Conservation (phyloP, 2,329 filamentous ascomycete genomes). For the Knufia petricola region DNA sequence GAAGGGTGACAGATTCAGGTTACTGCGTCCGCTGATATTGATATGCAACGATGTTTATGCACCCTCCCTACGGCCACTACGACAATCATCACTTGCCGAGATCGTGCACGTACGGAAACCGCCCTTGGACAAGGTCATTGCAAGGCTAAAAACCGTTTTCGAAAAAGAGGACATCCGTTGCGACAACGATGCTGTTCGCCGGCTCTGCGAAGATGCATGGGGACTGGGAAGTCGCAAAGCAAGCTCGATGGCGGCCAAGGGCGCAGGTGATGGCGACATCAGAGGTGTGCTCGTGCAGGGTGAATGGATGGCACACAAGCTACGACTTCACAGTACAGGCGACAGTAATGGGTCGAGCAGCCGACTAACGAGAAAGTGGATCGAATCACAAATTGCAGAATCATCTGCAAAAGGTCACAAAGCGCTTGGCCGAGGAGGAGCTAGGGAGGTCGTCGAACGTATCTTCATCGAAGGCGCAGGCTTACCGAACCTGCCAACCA, state of each 20-base stretch:
- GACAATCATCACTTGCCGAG: constrained; percentile 78
- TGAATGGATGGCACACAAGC: constrained; percentile 55
- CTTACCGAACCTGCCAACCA: constrained; percentile 43
- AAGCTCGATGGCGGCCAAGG: constrained; percentile 33
- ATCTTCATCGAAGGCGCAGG: constrained; percentile 58
- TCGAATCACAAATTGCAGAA: constrained; percentile 49
- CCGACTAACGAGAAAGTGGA: constrained; percentile 50
- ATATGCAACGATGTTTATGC: constrained; percentile 98
- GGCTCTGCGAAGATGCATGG: constrained; percentile 56
- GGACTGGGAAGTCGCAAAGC: constrained; percentile 52
- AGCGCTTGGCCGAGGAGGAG: constrained; percentile 52
- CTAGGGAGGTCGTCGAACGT: constrained; percentile 55
- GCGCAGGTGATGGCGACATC: constrained; percentile 47
- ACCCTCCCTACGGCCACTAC: constrained; percentile 71
- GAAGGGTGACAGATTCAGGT: constrained; percentile 76
- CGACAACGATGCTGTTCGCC: constrained; percentile 79
- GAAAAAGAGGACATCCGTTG: constrained; percentile 79
- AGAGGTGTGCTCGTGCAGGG: constrained; percentile 55
- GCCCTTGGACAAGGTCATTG: constrained; percentile 72
- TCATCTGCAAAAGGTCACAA: constrained; percentile 40
- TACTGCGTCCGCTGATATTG: constrained; percentile 79
- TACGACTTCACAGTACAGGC: constrained; percentile 35
- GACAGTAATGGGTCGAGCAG: background rate
- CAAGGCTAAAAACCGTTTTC: constrained; percentile 72
- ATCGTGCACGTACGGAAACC: constrained; percentile 87